A percentile compares a stretch with the other conserved stretches of the same genome.
Conservation (phyloP, 176 grass and related monocot genomes). For the Ampelocalamus luodianensis region DNA sequence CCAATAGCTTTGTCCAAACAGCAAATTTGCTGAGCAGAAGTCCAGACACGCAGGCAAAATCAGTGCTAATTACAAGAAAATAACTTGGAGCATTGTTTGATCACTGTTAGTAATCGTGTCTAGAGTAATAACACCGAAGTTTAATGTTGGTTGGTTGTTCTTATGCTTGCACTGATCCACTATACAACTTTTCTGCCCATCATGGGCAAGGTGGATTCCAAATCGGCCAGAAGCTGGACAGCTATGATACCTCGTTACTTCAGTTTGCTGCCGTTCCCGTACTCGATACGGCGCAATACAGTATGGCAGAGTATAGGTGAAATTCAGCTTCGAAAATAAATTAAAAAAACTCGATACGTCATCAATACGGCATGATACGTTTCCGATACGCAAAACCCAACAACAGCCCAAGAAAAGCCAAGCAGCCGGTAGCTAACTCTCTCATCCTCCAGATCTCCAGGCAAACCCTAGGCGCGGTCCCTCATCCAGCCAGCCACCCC, state of each 20-base stretch:
- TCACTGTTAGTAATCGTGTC: background rate
- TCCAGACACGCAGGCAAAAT: background rate
- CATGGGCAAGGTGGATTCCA: background rate
- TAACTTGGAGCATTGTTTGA: background rate
- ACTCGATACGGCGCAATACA: too few species aligned
- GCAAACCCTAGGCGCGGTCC: too few species aligned
- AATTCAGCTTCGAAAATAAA: too few species aligned
- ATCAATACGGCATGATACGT: too few species aligned
- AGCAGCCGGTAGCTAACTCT: too few species aligned
- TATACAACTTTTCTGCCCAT: background rate
- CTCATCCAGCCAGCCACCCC: too few species aligned
- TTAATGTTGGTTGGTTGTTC: background rate
- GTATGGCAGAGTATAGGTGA: too few species aligned
- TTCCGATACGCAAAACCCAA: too few species aligned
- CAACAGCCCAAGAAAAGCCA: too few species aligned
- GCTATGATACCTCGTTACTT: background rate
- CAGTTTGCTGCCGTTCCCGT: too few species aligned
- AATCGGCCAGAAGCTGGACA: background rate
- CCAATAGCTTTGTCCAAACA: background rate
- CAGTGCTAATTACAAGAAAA: conserved; percentile 8
- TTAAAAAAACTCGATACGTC: too few species aligned
- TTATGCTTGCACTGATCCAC: background rate
- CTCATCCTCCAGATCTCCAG: too few species aligned
- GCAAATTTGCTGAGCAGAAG: conserved; percentile 14
- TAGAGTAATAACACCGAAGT: conserved; percentile 10